Conservation (phyloP, 1,284 basidiomycete species). For the Amylostereum areolatum region DNA sequence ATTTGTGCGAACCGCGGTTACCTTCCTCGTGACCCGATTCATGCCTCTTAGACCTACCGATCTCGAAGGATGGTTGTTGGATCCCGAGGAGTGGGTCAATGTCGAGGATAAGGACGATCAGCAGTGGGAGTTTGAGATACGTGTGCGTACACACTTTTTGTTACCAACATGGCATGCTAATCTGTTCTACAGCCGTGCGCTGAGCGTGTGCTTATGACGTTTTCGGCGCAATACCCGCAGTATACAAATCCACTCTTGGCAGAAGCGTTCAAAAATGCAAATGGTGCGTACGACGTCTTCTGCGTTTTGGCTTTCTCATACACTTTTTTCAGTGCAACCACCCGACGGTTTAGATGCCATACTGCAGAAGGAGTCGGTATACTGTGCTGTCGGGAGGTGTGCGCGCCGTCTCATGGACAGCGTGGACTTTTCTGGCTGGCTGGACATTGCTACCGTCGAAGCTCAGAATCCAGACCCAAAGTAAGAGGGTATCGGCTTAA, state of each 20-base stretch:
- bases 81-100: slow-evolving; percentile 90
- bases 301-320: background rate
- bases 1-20: slow-evolving; percentile 77
- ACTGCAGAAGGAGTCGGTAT: slow-evolving; percentile 80
- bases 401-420: slow-evolving; percentile 57
- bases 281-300: slow-evolving; percentile 33
- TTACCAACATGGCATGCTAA: background rate
- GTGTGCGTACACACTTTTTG: slow-evolving; percentile 42
- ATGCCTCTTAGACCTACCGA: slow-evolving; percentile 78
- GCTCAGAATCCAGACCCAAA: slow-evolving; percentile 49
- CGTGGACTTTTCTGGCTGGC: slow-evolving; percentile 66
- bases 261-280: slow-evolving; percentile 47
- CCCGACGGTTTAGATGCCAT: slow-evolving; percentile 56
- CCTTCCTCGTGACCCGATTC: slow-evolving; percentile 73
- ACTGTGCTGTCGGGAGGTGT: slow-evolving; percentile 85
- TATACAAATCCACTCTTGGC: slow-evolving; percentile 71
- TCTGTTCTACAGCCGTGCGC: slow-evolving; percentile 63
- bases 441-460: slow-evolving; percentile 54
- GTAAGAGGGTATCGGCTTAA: slow-evolving; percentile 28
- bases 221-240: slow-evolving; percentile 70
- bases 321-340: slow-evolving; percentile 37
- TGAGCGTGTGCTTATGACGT: slow-evolving; percentile 78
- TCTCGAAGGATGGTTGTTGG: slow-evolving; percentile 72
- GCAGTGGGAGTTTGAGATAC: slow-evolving; percentile 83
- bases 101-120: slow-evolving; percentile 81